Evolutionary conservation across 2,329 filamentous ascomycete genomes (phyloP).

Genomic region (Rhinocladiella mackenziei): DNA sequence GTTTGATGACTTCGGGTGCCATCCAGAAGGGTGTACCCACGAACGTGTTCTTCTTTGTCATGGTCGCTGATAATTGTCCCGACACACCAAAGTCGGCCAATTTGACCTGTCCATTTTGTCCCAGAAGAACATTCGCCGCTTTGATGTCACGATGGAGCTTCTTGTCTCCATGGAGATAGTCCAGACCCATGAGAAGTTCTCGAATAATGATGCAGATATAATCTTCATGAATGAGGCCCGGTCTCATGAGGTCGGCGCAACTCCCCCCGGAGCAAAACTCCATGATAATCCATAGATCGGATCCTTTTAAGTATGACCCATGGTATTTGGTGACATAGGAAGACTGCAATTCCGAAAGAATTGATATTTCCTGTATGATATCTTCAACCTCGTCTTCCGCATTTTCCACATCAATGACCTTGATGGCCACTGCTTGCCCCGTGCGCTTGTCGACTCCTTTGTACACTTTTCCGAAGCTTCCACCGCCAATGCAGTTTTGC

Average conservation of each 20-base stretch:
- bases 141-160: slow-evolving; percentile 97
- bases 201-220: slow-evolving; percentile 95
- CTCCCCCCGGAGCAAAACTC: slow-evolving; percentile 97
- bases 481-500: slow-evolving; percentile 87
- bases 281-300: slow-evolving; percentile 99
- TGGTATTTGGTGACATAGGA: slow-evolving; percentile 97
- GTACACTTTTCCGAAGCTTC: slow-evolving; percentile 97
- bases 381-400: slow-evolving; percentile 99
- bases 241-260: slow-evolving; percentile 93
- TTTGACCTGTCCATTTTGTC: slow-evolving; percentile 91
- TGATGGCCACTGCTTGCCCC: slow-evolving; percentile 93
- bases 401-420: slow-evolving; percentile 97
- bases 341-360: slow-evolving; percentile 90
- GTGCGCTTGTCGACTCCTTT: slow-evolving; percentile 95
- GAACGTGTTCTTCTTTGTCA: slow-evolving; percentile 99
- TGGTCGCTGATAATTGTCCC: slow-evolving; percentile 90
- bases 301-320: slow-evolving; percentile 92
- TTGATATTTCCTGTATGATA: slow-evolving; percentile 98
- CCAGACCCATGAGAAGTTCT: slow-evolving; percentile 82
- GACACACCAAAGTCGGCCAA: slow-evolving; percentile 96
- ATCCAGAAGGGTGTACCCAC: slow-evolving; percentile 99
- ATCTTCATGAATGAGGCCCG: slow-evolving; percentile 83
- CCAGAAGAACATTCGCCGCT: slow-evolving; percentile 88
- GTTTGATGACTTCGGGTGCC: slow-evolving; percentile 97
- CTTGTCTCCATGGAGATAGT: slow-evolving; percentile 91